Evolutionary conservation across 2,329 filamentous ascomycete species (phyloP).

Genomic region (Ceratocystis variospora): DNA sequence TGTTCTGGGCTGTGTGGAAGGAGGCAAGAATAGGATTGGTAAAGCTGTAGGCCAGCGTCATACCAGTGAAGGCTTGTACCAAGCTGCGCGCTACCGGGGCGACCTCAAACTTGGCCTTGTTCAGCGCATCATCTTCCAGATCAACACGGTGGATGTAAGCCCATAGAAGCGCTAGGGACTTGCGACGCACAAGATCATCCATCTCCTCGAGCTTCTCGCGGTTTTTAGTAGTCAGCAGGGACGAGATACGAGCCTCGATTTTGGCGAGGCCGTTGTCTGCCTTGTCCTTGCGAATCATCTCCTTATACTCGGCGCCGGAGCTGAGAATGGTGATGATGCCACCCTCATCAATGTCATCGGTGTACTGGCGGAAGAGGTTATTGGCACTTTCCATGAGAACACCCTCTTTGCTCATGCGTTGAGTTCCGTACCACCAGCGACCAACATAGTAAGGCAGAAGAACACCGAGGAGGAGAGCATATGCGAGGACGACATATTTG

Average conservation of each 20-base stretch:
- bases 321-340: slow-evolving; percentile 71
- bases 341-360: slow-evolving; percentile 66
- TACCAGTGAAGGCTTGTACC: slow-evolving; percentile 74
- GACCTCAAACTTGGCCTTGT: slow-evolving; percentile 78
- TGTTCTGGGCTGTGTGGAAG: slow-evolving; percentile 67
- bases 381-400: slow-evolving; percentile 88
- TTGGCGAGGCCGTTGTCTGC: slow-evolving; percentile 69
- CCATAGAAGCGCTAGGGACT: slow-evolving; percentile 83
- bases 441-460: slow-evolving; percentile 86
- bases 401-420: slow-evolving; percentile 82
- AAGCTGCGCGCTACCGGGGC: slow-evolving; percentile 75
- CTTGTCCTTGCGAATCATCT: slow-evolving; percentile 61
- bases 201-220: slow-evolving; percentile 62
- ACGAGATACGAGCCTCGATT: slow-evolving; percentile 67
- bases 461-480: slow-evolving; percentile 76
- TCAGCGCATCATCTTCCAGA: slow-evolving; percentile 61
- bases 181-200: slow-evolving; percentile 67
- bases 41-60: slow-evolving; percentile 75
- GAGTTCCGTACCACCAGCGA: slow-evolving; percentile 97
- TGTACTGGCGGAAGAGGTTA: slow-evolving; percentile 85
- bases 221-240: slow-evolving; percentile 53
- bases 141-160: slow-evolving; percentile 85
- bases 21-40: slow-evolving; percentile 69
- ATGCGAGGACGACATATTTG: slow-evolving; percentile 86
- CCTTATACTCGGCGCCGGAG: slow-evolving; percentile 71